Base-by-base conservation (phyloP, 345 rosid species). In the Populus euphratica region DNA sequence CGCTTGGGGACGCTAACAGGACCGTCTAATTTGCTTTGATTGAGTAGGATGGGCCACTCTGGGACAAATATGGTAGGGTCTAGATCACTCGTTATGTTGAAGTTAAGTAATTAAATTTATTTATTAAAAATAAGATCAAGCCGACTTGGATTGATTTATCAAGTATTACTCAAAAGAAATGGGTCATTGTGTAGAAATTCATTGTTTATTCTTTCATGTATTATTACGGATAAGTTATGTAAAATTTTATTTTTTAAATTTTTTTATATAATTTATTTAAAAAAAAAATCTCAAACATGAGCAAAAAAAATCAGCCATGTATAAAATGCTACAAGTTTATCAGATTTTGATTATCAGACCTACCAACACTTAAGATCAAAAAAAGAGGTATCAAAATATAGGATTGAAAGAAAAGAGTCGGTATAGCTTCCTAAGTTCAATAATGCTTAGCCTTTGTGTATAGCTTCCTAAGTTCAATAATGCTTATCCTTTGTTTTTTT, bases 11-110 rank as follows among this genome's bases (percentile, higher is more conserved):
- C 77, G 74, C 70, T 70, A 27, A 17, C 41, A 67, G 10, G 72
- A 77, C 80, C 88, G 80, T 78, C 14, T 38, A 82, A 80, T 83
- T 67, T 23, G 31, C 14, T n/a, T 5, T 20, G 16, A 23, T 25
- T 3, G n/a, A 39, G 43, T 18, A 36, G 3, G n/a, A 39, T 39
- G 63, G 74, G 43, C 63, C 74, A 20, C 74, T 8, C 20, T 1
- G 38, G 74, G 56, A 11, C 8, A 8, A 49, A n/a, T 44, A 1
- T 2, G 41, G 62, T 18, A 63, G 64, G 63, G 43, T 36, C 74
- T 43, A 13, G 12, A 66, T 7, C 12, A 66, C 41, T 27, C 72
- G 21, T n/a, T 23, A 11, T 10, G 44, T 25, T 13, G 11, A n/a
- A 10, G 29, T n/a, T 10, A 23, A 59, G 11, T 54, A 54, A 21